Evolutionary conservation across 805 yeast genomes (phyloP).

Genomic region (Yarrowia keelungensis): DNA sequence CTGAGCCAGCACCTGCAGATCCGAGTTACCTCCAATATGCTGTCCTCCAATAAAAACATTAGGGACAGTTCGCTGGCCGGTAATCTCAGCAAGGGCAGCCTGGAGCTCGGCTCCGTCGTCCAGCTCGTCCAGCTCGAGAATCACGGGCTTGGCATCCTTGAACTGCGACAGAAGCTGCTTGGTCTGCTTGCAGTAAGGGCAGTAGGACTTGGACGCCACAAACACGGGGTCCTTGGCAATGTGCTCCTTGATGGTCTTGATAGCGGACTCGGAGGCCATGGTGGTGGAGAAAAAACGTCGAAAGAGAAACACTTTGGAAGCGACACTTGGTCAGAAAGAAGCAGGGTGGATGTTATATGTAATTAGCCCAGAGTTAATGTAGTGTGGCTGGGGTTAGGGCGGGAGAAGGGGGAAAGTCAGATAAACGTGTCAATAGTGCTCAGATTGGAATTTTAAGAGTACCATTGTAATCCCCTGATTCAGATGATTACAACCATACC

Average conservation of each 20-base stretch:
- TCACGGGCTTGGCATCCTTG: slow-evolving; percentile 51
- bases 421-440: too few relatives aligned
- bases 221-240: slow-evolving; percentile 43
- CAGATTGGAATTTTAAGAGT: too few relatives aligned
- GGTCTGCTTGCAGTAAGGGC: slow-evolving; percentile 63
- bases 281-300: slow-evolving; percentile 38
- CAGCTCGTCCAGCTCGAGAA: slow-evolving; percentile 60
- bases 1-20: slow-evolving; percentile 59
- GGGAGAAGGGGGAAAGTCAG: too few relatives aligned
- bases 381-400: slow-evolving; percentile 23
- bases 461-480: not conserved
- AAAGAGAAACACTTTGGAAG: slow-evolving; percentile 30
- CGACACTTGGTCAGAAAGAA: not conserved
- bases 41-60: slow-evolving; percentile 87
- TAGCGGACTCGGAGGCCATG: slow-evolving; percentile 39
- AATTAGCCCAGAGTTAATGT: not conserved
- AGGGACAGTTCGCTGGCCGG: slow-evolving; percentile 95
- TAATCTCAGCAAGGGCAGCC: slow-evolving; percentile 73
- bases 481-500: too few relatives aligned
- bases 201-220: slow-evolving; percentile 80
- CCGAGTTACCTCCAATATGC: slow-evolving; percentile 96
- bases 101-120: slow-evolving; percentile 84
- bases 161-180: slow-evolving; percentile 54
- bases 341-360: not conserved
- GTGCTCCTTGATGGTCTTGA: slow-evolving; percentile 41